These are phyloP conservation scores for Lachnellula suecica DNA, from an alignment of 2,329 filamentous ascomycete genomes.

Conservation along the genomic window DNA sequence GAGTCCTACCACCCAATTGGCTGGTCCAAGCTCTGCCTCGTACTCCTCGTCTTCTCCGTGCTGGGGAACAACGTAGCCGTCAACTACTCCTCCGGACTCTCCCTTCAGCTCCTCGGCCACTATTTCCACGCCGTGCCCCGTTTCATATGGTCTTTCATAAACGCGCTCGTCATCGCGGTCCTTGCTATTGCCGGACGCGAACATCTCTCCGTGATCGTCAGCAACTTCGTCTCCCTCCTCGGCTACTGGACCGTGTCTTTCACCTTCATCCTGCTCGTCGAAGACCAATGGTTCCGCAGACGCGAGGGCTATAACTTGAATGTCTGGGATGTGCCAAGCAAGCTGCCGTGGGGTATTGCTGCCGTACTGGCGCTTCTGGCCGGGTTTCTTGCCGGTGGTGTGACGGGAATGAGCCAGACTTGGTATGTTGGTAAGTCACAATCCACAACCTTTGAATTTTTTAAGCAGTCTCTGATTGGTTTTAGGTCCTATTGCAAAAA, in stretches of 20 bases:
- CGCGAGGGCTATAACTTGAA: constrained; percentile 28
- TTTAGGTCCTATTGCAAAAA: constrained; percentile 27
- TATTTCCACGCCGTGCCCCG: constrained; percentile 34
- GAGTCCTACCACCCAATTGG: constrained; percentile 43
- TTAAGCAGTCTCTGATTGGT: neutral
- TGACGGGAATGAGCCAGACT: constrained; percentile 31
- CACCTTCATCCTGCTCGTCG: constrained; percentile 29
- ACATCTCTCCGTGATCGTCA: constrained; percentile 28
- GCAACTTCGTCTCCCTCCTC: constrained; percentile 30
- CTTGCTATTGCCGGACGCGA: constrained; percentile 29
- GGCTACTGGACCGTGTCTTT: constrained; percentile 33
- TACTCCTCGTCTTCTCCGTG: constrained; percentile 32
- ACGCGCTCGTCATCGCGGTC: constrained; percentile 28
- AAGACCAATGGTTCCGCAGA: constrained; percentile 28
- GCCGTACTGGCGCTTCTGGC: constrained; percentile 27
- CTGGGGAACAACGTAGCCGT: constrained; percentile 32
- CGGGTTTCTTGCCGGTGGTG: constrained; percentile 30
- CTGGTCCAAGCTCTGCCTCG: constrained; percentile 47
- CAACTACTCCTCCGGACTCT: constrained; percentile 31
- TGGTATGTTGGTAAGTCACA: constrained; percentile 30
- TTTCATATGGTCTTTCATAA: constrained; percentile 32
- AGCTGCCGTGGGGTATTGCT: constrained; percentile 30
- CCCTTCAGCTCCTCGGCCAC: constrained; percentile 30
- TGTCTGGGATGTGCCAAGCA: constrained; percentile 26
- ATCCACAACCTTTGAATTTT: neutral